Percentiles rank a stretch among this genome's conserved stretches.
These are phyloP conservation scores for Mycena haematopus DNA, from an alignment of 768 basidiomycete species.

Conservation along the genomic window DNA sequence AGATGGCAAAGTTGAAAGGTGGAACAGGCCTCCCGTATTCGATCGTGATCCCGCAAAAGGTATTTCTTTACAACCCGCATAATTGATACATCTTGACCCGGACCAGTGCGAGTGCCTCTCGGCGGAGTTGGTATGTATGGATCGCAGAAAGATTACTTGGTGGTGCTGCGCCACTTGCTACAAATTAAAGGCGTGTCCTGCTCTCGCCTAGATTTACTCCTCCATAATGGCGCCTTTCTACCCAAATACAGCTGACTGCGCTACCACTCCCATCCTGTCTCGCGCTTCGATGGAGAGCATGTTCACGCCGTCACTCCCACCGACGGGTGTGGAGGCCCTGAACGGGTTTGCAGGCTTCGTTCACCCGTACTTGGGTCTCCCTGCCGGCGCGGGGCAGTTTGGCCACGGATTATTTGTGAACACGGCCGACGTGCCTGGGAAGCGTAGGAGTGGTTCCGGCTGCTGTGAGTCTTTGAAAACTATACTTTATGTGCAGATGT, in stretches of 20 bases:
- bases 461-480: slow-evolving; percentile 35
- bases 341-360: background rate
- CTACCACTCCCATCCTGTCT: slow-evolving; percentile 15
- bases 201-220: background rate
- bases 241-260: slow-evolving; percentile 5
- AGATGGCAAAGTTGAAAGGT: slow-evolving; percentile 24
- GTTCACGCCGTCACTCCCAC: slow-evolving; percentile 28
- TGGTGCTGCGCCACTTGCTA: slow-evolving; percentile 27
- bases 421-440: slow-evolving; percentile 37
- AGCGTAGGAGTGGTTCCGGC: slow-evolving; percentile 37
- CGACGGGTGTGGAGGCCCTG: background rate
- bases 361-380: slow-evolving; percentile 1
- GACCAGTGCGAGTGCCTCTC: background rate
- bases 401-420: slow-evolving; percentile 37
- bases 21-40: slow-evolving; percentile 16
- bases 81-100: background rate
- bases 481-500: background rate
- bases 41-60: slow-evolving; percentile 30
- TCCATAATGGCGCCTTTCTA: background rate
- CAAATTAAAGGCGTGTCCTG: slow-evolving; percentile 13
- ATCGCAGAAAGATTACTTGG: slow-evolving; percentile 32
- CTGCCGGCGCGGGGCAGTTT: slow-evolving; percentile 31
- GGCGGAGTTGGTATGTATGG: slow-evolving; percentile 3
- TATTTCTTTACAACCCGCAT: background rate
- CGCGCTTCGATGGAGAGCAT: slow-evolving; percentile 21